These are phyloP conservation scores for Picea abies DNA, from an alignment of 83 land plant species.

Conservation along the genomic window DNA sequence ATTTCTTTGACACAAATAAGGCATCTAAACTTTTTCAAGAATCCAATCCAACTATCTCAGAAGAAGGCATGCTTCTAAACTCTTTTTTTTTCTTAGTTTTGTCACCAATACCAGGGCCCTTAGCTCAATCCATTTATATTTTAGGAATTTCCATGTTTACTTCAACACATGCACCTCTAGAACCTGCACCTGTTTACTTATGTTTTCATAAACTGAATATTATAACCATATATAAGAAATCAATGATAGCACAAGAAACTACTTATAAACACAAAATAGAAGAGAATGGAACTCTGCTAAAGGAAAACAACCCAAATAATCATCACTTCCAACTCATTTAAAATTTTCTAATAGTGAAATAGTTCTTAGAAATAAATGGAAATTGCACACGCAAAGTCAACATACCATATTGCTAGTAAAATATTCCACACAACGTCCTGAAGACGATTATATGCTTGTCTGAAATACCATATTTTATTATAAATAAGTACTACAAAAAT, in stretches of 20 bases:
- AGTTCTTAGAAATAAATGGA: not conserved
- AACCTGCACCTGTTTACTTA: not conserved
- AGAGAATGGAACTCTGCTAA: not conserved
- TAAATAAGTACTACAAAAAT: slow-evolving; percentile 1
- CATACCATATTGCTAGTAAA: not conserved
- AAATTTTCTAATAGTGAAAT: not conserved
- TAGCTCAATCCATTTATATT: not conserved
- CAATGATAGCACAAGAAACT: not conserved
- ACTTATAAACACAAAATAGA: not conserved
- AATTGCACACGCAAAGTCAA: not conserved
- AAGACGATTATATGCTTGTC: too few species aligned
- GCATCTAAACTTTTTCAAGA: not conserved
- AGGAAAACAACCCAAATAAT: not conserved
- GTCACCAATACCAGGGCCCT: not conserved
- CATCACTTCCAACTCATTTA: not conserved
- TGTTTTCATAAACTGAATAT: not conserved
- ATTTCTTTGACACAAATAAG: not conserved
- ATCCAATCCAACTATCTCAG: not conserved
- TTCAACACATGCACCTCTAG: not conserved
- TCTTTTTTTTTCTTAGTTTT: not conserved
- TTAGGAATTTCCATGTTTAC: not conserved
- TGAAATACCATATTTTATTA: not conserved
- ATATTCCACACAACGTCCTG: not conserved
- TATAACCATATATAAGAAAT: not conserved
- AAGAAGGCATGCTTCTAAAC: not conserved